Evolutionary conservation across 495 filamentous ascomycete genomes (phyloP).

Genomic region (Sporormia fimetaria): DNA sequence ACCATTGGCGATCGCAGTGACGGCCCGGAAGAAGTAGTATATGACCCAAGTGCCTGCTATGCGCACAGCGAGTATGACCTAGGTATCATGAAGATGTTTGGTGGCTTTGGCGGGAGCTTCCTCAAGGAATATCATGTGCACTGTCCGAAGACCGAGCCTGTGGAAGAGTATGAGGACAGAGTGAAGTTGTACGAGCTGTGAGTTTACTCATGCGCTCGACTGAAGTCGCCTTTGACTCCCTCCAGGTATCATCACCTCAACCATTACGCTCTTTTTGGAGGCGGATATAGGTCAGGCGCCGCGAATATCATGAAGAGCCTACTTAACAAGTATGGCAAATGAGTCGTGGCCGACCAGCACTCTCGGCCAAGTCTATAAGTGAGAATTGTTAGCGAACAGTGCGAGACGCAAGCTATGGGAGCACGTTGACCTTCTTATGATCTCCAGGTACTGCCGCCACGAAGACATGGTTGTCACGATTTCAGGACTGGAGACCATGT

Average conservation of each 20-base stretch:
- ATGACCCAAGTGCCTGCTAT: conserved; percentile 69
- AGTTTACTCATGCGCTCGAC: not conserved
- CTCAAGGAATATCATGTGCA: conserved; percentile 64
- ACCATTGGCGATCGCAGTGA: conserved; percentile 46
- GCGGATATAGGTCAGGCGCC: conserved; percentile 60
- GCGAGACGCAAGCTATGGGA: too few species aligned
- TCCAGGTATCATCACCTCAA: conserved; percentile 80
- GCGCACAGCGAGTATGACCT: conserved; percentile 83
- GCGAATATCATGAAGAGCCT: conserved; percentile 64
- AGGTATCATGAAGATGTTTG: conserved; percentile 95
- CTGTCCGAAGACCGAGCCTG: conserved; percentile 68
- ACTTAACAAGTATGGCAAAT: conserved; percentile 50
- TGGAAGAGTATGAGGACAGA: conserved; percentile 73
- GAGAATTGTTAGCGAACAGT: too few species aligned
- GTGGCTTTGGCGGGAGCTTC: conserved; percentile 65
- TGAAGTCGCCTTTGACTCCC: too few species aligned
- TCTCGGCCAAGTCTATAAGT: too few species aligned
- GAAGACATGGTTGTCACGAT: too few species aligned
- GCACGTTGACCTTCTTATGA: too few species aligned
- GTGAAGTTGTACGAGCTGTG: conserved; percentile 70
- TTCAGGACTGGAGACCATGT: too few species aligned
- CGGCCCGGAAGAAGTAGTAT: conserved; percentile 64
- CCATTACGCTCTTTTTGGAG: conserved; percentile 74
- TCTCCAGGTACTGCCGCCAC: too few species aligned
- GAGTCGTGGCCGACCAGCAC: too few species aligned